Base-by-base conservation (phyloP, 2,329 filamentous ascomycete genomes). In the Rasamsonia emersonii region DNA sequence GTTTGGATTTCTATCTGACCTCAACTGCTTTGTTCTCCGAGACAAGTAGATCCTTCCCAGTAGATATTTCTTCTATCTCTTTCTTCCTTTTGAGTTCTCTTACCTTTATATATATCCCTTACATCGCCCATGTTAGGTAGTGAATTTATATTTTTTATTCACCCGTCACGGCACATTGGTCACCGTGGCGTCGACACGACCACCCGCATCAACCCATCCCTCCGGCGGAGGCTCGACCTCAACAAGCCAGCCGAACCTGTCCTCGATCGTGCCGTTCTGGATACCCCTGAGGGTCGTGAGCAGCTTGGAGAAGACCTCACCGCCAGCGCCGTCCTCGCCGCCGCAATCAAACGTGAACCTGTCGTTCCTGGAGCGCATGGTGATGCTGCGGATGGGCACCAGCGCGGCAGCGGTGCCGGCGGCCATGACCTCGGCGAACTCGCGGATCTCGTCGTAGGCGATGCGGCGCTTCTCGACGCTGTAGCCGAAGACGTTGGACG, bases 301-400 rank as follows among this genome's bases (percentile, higher is more conserved):
- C 23, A 96, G 68, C 62, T 80, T 79, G 16, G 77, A 52, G 56
- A 78, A 88, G 11, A 82, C 65, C 18, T 80, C 75, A 0, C 88
- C 88, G 11, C 65, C 70, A 7, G 62, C 62, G 27, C 39, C 42
- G 9, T 49, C 67, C 13, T 56, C 51, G 13, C 53, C 49, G 5
- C 60, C 59, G 34, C 53, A 53, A 10, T 67, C 56, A 46, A 75
- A 80, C 5, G 55, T 54, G 49, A 78, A 74, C 33, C 67, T 73
- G 38, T 77, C 70, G 24, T 61, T 57, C 24, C 60, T 67, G 10
- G 70, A 75, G 30, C 61, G 73, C 49, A 86, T 77, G 3, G 84
- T 91, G 56, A 96, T 93, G 45, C 83, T 91, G 40, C 82, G 82
- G 59, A 95, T 91, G 1, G 89, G 89, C 3, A 96, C 88, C 33